phyloP scores from a whole-genome alignment of 495 filamentous ascomycete genomes.

The Daldinia loculata region DNA sequence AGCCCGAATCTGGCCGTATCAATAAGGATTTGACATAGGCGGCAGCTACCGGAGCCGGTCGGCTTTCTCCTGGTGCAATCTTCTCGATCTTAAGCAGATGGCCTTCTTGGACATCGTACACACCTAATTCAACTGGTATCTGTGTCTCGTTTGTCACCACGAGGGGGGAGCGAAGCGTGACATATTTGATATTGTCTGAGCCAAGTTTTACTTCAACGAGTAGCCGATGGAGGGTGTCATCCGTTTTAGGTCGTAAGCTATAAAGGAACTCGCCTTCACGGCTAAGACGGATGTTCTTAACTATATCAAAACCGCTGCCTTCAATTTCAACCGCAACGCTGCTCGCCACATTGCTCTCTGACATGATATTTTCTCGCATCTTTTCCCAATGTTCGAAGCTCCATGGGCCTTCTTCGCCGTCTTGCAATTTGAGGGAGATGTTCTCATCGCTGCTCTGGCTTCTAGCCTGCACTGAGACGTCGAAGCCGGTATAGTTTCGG shows the following conservation, averaged over 20 bases:
- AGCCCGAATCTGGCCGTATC: constrained; percentile 94
- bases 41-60: constrained; percentile 91
- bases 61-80: constrained; percentile 87
- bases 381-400: constrained; percentile 95
- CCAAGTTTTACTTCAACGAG: constrained; percentile 92
- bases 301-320: constrained; percentile 89
- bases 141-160: constrained; percentile 97
- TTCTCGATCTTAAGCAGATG: constrained; percentile 98
- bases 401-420: constrained; percentile 94
- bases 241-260: constrained; percentile 79
- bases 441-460: constrained; percentile 63
- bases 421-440: constrained; percentile 78
- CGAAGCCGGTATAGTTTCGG: constrained; percentile 94
- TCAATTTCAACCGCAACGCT: constrained; percentile 85
- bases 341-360: constrained; percentile 75
- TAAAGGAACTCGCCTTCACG: constrained; percentile 94
- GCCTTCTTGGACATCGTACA: constrained; percentile 87
- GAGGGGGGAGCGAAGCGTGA: constrained; percentile 94
- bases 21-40: constrained; percentile 89
- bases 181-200: constrained; percentile 93
- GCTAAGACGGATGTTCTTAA: constrained; percentile 87
- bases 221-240: constrained; percentile 84
- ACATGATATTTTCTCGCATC: constrained; percentile 87
- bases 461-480: constrained; percentile 83
- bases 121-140: constrained; percentile 93